These are phyloP conservation scores for Tuber indicum DNA, from an alignment of 495 filamentous ascomycete species.

Conservation along the genomic window DNA sequence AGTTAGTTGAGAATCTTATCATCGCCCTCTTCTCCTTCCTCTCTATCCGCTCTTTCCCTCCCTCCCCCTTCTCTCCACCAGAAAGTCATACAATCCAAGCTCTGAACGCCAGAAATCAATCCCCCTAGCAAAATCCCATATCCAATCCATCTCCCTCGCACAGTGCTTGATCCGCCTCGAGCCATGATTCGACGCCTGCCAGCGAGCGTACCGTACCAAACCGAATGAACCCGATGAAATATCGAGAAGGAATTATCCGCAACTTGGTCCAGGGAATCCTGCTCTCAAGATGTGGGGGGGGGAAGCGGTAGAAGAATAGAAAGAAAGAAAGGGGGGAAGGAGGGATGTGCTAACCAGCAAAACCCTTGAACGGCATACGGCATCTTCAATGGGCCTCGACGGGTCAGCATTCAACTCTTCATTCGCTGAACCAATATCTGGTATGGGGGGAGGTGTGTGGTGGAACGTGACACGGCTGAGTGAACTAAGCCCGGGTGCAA, in stretches of 20 bases:
- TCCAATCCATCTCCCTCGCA: background rate
- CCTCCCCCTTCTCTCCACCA: background rate
- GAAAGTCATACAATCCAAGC: slow-evolving; percentile 1
- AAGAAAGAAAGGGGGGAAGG: background rate
- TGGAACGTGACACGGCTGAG: background rate
- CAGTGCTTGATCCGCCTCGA: background rate
- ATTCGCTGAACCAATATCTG: background rate
- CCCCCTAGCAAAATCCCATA: background rate
- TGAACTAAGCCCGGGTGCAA: background rate
- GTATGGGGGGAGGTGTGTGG: background rate
- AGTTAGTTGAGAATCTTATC: background rate
- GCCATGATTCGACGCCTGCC: slow-evolving; percentile 5
- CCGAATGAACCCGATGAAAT: background rate
- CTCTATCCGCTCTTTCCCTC: background rate
- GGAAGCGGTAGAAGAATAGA: background rate
- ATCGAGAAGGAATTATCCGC: background rate
- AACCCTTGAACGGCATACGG: background rate
- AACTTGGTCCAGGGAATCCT: background rate
- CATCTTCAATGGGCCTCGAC: background rate
- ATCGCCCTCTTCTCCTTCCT: background rate
- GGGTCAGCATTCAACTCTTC: background rate
- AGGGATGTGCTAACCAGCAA: background rate
- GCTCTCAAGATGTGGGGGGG: background rate
- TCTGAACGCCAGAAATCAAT: background rate
- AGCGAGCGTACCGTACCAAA: slow-evolving; percentile 1